phyloP scores from a whole-genome alignment of 352 stramenopile species.

The Globisporangium megalacanthum region DNA sequence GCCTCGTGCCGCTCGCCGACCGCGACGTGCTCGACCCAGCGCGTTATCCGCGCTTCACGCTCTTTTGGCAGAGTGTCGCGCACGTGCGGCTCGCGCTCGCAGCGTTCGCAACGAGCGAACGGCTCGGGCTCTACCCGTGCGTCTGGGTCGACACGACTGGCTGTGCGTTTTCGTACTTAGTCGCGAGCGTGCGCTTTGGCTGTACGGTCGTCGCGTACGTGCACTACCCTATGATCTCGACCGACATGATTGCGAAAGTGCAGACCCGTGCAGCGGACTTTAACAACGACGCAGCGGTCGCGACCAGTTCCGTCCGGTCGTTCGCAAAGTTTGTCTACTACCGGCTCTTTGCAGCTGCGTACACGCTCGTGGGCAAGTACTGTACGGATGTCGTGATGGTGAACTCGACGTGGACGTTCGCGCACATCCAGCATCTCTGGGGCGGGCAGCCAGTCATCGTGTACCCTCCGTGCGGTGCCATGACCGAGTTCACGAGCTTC shows the following conservation, averaged over 20 bases:
- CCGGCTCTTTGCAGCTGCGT: slow-evolving; percentile 90
- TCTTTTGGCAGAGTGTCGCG: slow-evolving; percentile 95
- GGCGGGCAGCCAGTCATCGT: slow-evolving; percentile 68
- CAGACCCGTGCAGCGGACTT: slow-evolving; percentile 87
- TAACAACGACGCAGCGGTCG: slow-evolving; percentile 91
- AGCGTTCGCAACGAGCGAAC: slow-evolving; percentile 61
- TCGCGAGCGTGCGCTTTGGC: slow-evolving; percentile 83
- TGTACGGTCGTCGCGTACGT: slow-evolving; percentile 94
- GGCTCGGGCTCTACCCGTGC: slow-evolving; percentile 55
- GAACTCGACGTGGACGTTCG: slow-evolving; percentile 98
- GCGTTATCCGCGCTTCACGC: slow-evolving; percentile 88
- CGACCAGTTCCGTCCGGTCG: slow-evolving; percentile 73
- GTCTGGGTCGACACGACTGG: slow-evolving; percentile 98
- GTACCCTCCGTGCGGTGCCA: slow-evolving; percentile 95
- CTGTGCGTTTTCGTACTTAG: slow-evolving; percentile 95
- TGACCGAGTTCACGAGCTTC: slow-evolving; percentile 71
- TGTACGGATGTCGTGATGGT: slow-evolving; percentile 92
- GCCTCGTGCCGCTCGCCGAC: slow-evolving; percentile 69
- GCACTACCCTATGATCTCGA: slow-evolving; percentile 99
- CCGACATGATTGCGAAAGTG: slow-evolving; percentile 97
- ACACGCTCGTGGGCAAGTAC: slow-evolving; percentile 85
- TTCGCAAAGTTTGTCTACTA: slow-evolving; percentile 96
- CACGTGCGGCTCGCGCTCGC: slow-evolving; percentile 90
- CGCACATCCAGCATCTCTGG: slow-evolving; percentile 95
- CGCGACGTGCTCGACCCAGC: slow-evolving; percentile 69